Percentiles rank a stretch among this genome's conserved stretches.
Evolutionary conservation across 2,329 filamentous ascomycete species (phyloP).

Genomic region (Penicillium sp.): DNA sequence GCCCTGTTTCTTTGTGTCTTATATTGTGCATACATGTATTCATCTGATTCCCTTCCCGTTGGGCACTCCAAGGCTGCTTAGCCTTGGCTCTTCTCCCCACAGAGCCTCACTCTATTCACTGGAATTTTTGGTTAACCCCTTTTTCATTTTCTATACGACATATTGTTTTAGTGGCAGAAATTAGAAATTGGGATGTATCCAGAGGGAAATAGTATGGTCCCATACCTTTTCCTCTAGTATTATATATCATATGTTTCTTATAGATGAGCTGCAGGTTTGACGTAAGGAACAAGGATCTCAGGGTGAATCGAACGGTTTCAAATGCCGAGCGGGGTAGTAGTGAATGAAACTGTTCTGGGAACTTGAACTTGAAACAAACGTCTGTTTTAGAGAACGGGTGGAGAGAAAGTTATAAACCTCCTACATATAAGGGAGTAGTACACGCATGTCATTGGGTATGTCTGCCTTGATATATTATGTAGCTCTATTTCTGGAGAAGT

Average conservation of each 20-base stretch:
- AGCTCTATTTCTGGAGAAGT: neutral
- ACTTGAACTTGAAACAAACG: neutral
- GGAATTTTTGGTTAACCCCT: neutral
- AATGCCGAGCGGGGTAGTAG: neutral
- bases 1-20: neutral
- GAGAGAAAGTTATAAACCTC: neutral
- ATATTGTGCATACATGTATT: neutral
- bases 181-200: too few species aligned
- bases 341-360: neutral
- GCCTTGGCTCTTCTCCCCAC: neutral
- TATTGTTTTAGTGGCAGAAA: too few species aligned
- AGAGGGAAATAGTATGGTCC: neutral
- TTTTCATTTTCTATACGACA: neutral
- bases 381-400: neutral
- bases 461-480: too few species aligned
- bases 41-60: neutral
- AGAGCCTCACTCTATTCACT: slow-evolving; percentile 1
- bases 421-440: neutral
- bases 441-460: neutral
- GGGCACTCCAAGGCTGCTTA: neutral
- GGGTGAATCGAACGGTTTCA: neutral
- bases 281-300: neutral
- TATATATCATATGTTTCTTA: neutral
- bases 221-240: neutral
- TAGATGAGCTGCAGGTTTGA: neutral